phyloP scores from a whole-genome alignment of 306 rosid genomes.

The Acacia crassicarpa region DNA sequence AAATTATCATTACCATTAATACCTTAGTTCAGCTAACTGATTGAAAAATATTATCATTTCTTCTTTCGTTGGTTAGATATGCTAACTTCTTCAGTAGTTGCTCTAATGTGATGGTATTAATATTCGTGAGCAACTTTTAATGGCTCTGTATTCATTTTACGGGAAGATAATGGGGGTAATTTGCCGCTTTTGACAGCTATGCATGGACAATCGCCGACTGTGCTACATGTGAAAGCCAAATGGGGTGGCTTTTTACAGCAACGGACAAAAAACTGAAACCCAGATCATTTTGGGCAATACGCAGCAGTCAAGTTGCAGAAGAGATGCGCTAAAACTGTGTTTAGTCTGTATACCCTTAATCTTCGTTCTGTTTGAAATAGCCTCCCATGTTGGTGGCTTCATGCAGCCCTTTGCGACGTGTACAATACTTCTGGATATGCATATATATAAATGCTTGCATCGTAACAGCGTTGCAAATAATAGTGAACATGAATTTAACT shows the following conservation, averaged over 20 bases:
- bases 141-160: background rate
- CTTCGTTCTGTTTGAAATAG: constrained; percentile 11
- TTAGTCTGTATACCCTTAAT: constrained; percentile 1
- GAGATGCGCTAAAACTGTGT: constrained; percentile 31
- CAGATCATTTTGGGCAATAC: constrained; percentile 79
- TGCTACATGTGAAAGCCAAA: constrained; percentile 63
- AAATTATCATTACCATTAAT: background rate
- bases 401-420: background rate
- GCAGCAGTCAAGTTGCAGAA: constrained; percentile 75
- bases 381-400: constrained; percentile 1
- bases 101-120: background rate
- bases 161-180: constrained; percentile 30
- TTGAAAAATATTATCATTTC: background rate
- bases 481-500: background rate
- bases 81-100: constrained; percentile 4
- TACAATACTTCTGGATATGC: constrained; percentile 2
- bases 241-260: constrained; percentile 95
- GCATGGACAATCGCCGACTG: constrained; percentile 82
- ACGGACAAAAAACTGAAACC: constrained; percentile 71
- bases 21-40: background rate
- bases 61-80: background rate
- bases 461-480: background rate
- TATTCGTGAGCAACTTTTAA: background rate
- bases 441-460: background rate
- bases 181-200: constrained; percentile 56